Evolutionary conservation across 148 eudicot genomes (phyloP).

Genomic region (Nepenthes gracilis): DNA sequence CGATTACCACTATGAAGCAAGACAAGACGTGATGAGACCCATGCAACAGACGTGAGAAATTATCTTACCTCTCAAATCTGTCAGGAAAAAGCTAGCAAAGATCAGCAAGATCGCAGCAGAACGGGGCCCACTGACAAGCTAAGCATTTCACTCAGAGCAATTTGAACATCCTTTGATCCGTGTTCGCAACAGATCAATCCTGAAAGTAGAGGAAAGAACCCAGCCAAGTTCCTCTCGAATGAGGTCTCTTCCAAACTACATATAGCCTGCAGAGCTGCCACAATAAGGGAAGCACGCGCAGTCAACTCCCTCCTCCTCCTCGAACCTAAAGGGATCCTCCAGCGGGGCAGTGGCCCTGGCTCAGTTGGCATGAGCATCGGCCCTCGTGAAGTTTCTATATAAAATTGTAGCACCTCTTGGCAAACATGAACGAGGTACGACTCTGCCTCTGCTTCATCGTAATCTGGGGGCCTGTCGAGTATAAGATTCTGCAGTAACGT

Average conservation of each 20-base stretch:
- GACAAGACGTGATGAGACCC: too few relatives aligned
- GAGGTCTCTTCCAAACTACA: constrained; percentile 56
- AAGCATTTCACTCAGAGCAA: constrained; percentile 75
- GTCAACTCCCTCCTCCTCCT: constrained; percentile 67
- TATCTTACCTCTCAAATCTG: too few relatives aligned
- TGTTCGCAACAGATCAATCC: constrained; percentile 75
- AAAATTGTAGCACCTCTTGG: constrained; percentile 64
- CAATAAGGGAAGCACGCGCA: constrained; percentile 77
- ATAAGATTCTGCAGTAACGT: constrained; percentile 76
- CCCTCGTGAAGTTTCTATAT: constrained; percentile 47
- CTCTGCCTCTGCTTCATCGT: constrained; percentile 54
- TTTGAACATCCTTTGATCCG: constrained; percentile 76
- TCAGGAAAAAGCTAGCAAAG: background rate
- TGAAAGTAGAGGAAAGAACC: constrained; percentile 67
- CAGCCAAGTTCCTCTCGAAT: constrained; percentile 50
- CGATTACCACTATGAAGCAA: too few relatives aligned
- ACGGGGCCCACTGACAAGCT: constrained; percentile 57
- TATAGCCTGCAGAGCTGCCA: constrained; percentile 72
- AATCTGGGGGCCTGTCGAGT: constrained; percentile 42
- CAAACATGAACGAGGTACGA: constrained; percentile 65
- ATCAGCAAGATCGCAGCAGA: constrained; percentile 53
- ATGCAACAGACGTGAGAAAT: too few relatives aligned
- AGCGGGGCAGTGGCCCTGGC: constrained; percentile 22
- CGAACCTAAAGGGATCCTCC: constrained; percentile 71
- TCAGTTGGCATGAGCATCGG: constrained; percentile 19